Evolutionary conservation across 2,329 filamentous ascomycete species (phyloP), one percentile per base, ranked within the genome.

Genomic region (Calycina herbarum): DNA sequence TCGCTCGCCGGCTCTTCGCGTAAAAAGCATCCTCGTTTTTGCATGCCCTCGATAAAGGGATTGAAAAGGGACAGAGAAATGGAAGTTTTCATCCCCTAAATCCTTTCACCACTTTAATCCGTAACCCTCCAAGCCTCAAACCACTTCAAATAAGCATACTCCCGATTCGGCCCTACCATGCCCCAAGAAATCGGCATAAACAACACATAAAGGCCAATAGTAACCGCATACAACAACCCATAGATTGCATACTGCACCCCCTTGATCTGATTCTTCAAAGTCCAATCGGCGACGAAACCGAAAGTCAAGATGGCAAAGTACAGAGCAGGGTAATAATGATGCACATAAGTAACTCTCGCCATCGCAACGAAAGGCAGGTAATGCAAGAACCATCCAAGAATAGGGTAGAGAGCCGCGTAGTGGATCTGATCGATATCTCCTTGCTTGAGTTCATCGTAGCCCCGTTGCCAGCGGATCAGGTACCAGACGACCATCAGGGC

Each of bases 321-420:
- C 11, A 99, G 86, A 10, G 95, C 95, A 11, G 95, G 95, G 79
- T 98, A 99, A 83, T 99, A 99, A 82, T 99, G 95, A 79, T 99
- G 95, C 63, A 99, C 95, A 76, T 99, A 99, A 17, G 95, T 99
- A 67, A 99, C 95, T 84, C 95, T 92, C 11, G 93, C 95, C 96
- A 99, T 99, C 76, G 95, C 88, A 74, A 97, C 87, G 79, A 98
- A 99, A 0, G 95, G 95, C 68, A 97, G 81, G 78, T 97, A 99
- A 81, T 99, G 95, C 59, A 99, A 85, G 79, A 97, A 89, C 95
- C 95, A 99, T 68, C 95, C 95, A 64, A 95, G 85, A 64, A 94
- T 83, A 8, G 95, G 94, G 79, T 99, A 99, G 66, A 99, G 76
- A 59, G 92, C 95, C 11, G 94, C 85, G 79, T 97, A 98, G 79